phyloP scores from a whole-genome alignment of 2,329 filamentous ascomycete genomes.

The Fusarium clavum region DNA sequence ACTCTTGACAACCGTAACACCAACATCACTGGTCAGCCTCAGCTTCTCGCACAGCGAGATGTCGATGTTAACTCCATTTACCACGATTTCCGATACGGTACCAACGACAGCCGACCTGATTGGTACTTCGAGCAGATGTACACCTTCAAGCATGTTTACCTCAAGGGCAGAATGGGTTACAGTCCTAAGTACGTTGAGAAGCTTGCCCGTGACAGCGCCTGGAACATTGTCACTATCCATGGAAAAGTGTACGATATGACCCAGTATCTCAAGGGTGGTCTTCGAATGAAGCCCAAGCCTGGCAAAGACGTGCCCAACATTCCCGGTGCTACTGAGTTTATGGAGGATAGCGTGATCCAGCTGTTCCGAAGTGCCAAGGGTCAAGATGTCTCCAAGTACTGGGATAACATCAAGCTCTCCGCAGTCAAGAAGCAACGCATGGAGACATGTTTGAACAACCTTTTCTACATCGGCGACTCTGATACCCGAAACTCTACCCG shows the following conservation, averaged over 20 bases:
- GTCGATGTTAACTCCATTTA: conserved; percentile 81
- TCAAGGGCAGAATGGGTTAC: conserved; percentile 89
- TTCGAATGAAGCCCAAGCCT: conserved; percentile 67
- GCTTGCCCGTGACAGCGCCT: conserved; percentile 70
- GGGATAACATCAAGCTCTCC: conserved; percentile 75
- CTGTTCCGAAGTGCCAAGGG: conserved; percentile 84
- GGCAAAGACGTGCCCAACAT: conserved; percentile 62
- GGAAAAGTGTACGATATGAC: conserved; percentile 89
- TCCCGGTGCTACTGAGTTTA: conserved; percentile 76
- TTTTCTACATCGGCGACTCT: conserved; percentile 93
- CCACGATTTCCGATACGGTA: conserved; percentile 91
- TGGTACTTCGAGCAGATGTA: conserved; percentile 95
- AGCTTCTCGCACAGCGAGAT: conserved; percentile 64
- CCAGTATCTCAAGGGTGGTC: conserved; percentile 81
- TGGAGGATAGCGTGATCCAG: conserved; percentile 77
- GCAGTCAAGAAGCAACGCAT: conserved; percentile 71
- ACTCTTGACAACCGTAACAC: conserved; percentile 83
- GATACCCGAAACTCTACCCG: conserved; percentile 89
- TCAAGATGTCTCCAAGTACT: conserved; percentile 84
- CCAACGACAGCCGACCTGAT: conserved; percentile 83
- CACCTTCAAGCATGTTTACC: conserved; percentile 79
- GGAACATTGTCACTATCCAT: conserved; percentile 82
- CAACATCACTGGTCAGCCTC: conserved; percentile 78
- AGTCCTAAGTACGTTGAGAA: conserved; percentile 80
- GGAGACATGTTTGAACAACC: conserved; percentile 87